Conservation (phyloP, 306 rosid genomes). For the Vigna mungo region DNA sequence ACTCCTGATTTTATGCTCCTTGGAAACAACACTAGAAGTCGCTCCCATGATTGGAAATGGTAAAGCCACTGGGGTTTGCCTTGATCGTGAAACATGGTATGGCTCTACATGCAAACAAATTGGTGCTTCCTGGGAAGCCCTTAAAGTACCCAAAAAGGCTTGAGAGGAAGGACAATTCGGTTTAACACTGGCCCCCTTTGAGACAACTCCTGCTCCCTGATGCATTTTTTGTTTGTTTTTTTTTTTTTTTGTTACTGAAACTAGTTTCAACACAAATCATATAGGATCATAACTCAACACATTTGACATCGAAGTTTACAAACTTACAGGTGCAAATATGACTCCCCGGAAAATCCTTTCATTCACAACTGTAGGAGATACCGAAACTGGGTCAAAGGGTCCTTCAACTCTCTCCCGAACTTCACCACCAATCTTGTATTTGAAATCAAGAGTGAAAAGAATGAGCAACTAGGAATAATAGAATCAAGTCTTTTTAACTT, state of each 20-base stretch:
- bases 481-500: background rate
- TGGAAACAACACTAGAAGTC: slow-evolving; percentile 33
- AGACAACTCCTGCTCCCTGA: slow-evolving; percentile 63
- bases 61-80: slow-evolving; percentile 14
- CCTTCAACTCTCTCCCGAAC: slow-evolving; percentile 80
- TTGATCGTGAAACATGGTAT: background rate
- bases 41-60: slow-evolving; percentile 53
- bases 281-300: background rate
- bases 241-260: slow-evolving; percentile 5
- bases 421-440: slow-evolving; percentile 70
- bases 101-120: slow-evolving; percentile 27
- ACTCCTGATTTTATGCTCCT: slow-evolving; percentile 57
- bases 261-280: background rate
- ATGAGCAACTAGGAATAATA: background rate
- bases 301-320: background rate
- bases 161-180: slow-evolving; percentile 42
- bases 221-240: slow-evolving; percentile 41
- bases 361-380: slow-evolving; percentile 72
- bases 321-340: slow-evolving; percentile 77
- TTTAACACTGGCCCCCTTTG: slow-evolving; percentile 47
- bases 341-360: slow-evolving; percentile 77
- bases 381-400: slow-evolving; percentile 71
- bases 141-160: slow-evolving; percentile 28
- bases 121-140: slow-evolving; percentile 16
- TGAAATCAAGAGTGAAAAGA: slow-evolving; percentile 9